Percentiles rank a stretch among this genome's conserved stretches.
phyloP scores from a whole-genome alignment of 2,329 filamentous ascomycete species.

The Aspergillus costaricaensis region DNA sequence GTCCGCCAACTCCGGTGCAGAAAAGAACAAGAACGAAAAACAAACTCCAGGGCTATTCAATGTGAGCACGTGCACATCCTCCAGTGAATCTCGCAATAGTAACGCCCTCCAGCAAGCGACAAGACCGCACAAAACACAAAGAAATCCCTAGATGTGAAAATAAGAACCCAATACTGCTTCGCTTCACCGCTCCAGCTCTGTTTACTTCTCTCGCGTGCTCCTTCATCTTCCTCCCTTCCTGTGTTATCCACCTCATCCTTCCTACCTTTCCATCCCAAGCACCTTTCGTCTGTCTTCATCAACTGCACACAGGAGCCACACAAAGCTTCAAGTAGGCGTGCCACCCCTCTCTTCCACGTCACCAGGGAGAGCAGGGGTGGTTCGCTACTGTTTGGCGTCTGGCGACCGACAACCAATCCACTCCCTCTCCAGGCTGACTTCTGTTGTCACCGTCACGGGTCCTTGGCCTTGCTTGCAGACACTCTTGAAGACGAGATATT shows the following conservation, averaged over 20 bases:
- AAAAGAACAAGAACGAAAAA: not conserved
- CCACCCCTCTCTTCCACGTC: not conserved
- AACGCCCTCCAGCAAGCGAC: not conserved
- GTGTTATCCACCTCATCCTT: not conserved
- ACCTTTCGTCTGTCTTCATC: not conserved
- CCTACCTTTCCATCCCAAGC: not conserved
- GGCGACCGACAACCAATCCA: constrained; percentile 20
- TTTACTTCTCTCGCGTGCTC: not conserved
- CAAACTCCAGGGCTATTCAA: not conserved
- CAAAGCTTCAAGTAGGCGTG: not conserved
- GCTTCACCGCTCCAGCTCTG: constrained; percentile 2
- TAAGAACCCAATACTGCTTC: not conserved
- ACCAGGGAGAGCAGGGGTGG: not conserved
- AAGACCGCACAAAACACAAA: not conserved
- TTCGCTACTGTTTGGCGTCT: not conserved
- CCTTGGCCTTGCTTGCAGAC: not conserved
- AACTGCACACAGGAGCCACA: not conserved
- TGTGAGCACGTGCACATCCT: not conserved
- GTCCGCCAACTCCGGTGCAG: not conserved
- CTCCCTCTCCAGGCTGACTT: constrained; percentile 17
- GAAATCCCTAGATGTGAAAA: not conserved
- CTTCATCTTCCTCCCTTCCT: not conserved
- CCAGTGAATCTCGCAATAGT: not conserved
- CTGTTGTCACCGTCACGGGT: constrained; percentile 1
- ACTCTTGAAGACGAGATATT: constrained; percentile 18